phyloP scores from a whole-genome alignment of 2,329 filamentous ascomycete genomes.

The Onygena corvina region DNA sequence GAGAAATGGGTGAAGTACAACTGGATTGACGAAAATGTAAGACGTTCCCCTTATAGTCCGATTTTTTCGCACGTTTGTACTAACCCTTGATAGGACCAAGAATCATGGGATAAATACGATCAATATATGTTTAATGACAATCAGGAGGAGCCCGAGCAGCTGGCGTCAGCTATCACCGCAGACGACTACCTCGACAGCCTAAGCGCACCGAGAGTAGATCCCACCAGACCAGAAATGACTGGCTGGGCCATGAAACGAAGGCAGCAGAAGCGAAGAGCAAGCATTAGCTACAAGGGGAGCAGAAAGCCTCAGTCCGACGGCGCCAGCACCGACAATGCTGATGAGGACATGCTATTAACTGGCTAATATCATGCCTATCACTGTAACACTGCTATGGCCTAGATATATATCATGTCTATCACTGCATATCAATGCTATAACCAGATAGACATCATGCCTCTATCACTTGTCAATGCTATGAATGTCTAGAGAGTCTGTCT shows the following conservation, averaged over 20 bases:
- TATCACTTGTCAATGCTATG: background rate
- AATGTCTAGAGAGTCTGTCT: background rate
- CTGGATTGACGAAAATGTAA: slow-evolving; percentile 55
- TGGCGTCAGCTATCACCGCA: slow-evolving; percentile 46
- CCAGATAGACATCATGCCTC: background rate
- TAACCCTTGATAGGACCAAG: slow-evolving; percentile 39
- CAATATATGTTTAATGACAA: slow-evolving; percentile 53
- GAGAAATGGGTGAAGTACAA: slow-evolving; percentile 70
- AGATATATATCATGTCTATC: no score
- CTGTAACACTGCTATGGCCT: no score
- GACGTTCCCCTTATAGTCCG: slow-evolving; percentile 11
- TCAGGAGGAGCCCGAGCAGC: slow-evolving; percentile 33
- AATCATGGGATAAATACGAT: slow-evolving; percentile 64
- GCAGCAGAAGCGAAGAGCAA: slow-evolving; percentile 25
- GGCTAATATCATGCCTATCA: no score
- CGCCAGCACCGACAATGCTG: background rate
- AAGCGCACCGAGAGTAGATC: slow-evolving; percentile 43
- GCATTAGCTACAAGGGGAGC: slow-evolving; percentile 11
- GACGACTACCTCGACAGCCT: slow-evolving; percentile 52
- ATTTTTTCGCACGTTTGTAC: background rate
- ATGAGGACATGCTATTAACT: no score
- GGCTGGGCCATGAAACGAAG: slow-evolving; percentile 37
- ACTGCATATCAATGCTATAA: background rate
- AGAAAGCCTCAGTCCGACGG: slow-evolving; percentile 17
- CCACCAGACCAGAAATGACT: slow-evolving; percentile 32